These are phyloP conservation scores for Circinella minor DNA, from an alignment of 371 early-diverging fungal species.

Conservation along the genomic window DNA sequence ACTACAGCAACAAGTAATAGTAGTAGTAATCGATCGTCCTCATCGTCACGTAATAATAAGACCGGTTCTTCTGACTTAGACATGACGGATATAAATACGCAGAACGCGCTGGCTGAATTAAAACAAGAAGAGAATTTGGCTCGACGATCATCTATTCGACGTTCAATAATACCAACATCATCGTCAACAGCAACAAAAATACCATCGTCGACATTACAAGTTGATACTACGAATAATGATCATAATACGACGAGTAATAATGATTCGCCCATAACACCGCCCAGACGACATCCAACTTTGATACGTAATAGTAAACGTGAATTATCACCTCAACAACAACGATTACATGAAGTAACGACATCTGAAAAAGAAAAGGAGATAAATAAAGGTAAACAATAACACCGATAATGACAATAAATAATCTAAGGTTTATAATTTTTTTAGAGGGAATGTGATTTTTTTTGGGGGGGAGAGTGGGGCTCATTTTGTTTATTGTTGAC, in stretches of 20 bases:
- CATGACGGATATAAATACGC: constrained; percentile 35
- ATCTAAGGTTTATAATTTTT: too few species aligned
- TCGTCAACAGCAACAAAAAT: background rate
- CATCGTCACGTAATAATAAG: background rate
- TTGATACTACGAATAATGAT: too few species aligned
- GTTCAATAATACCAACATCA: background rate
- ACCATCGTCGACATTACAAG: too few species aligned
- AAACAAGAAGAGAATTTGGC: constrained; percentile 22
- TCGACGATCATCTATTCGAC: constrained; percentile 10
- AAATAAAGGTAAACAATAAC: background rate
- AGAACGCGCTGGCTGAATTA: constrained; percentile 31
- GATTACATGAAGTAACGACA: background rate
- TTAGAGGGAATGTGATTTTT: background rate
- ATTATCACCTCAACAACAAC: background rate
- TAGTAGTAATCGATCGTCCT: background rate
- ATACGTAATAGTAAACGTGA: background rate
- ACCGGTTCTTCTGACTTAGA: constrained; percentile 27
- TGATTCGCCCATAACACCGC: background rate
- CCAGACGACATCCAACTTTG: constrained; percentile 1
- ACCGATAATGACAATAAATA: too few species aligned
- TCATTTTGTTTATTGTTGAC: background rate
- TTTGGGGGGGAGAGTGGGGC: background rate
- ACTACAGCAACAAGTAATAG: background rate
- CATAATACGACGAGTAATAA: background rate
- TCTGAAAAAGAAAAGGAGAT: background rate